Conservation (phyloP, 495 filamentous ascomycete species). For the Aspergillus panamensis region DNA sequence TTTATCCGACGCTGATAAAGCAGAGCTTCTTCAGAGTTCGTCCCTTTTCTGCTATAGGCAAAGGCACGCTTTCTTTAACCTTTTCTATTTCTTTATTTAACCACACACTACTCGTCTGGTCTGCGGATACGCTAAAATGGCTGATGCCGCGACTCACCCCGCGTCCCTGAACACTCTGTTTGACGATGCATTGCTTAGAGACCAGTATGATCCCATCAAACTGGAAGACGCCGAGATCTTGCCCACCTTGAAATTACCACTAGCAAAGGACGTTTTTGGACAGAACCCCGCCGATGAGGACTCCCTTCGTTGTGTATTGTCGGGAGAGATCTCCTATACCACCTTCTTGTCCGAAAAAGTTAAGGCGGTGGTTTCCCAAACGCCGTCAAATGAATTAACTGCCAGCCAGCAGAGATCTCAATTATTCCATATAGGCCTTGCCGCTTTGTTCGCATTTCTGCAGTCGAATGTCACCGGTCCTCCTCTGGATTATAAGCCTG, state of each 20-base stretch:
- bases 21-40: not conserved
- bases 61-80: not conserved
- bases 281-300: conserved; percentile 26
- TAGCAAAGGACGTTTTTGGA: conserved; percentile 38
- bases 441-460: conserved; percentile 77
- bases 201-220: conserved; percentile 37
- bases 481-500: conserved; percentile 55
- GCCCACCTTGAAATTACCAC: conserved; percentile 37
- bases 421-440: conserved; percentile 59
- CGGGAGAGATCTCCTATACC: conserved; percentile 37
- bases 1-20: too few relatives aligned
- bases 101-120: not conserved
- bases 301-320: conserved; percentile 25
- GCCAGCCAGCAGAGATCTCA: conserved; percentile 37
- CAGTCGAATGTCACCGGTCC: conserved; percentile 93
- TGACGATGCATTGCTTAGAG: conserved; percentile 28
- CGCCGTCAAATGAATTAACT: conserved; percentile 26
- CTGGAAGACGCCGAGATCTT: conserved; percentile 36
- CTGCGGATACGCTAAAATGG: conserved; percentile 23
- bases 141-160: conserved; percentile 27
- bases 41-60: not conserved
- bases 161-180: conserved; percentile 36
- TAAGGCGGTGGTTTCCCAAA: conserved; percentile 24
- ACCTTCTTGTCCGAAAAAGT: conserved; percentile 33
- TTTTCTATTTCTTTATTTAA: not conserved